phyloP scores from a whole-genome alignment of 73 alveolate genomes.

The Paramecium primaurelia region DNA sequence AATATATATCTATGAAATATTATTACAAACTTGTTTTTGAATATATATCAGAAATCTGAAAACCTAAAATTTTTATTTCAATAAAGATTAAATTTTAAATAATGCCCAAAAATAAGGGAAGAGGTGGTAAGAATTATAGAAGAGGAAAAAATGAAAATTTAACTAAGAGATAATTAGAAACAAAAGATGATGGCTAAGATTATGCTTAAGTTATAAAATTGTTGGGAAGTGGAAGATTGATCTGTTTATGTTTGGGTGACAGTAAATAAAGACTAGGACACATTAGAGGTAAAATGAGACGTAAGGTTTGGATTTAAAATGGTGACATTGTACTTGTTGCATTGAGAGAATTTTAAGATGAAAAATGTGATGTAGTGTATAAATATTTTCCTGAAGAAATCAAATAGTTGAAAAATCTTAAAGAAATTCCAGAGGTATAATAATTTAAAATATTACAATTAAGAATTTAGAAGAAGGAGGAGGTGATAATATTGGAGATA shows the following conservation, averaged over 20 bases:
- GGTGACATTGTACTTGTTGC: constrained; percentile 94
- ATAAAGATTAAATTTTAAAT: not conserved
- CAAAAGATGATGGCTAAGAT: constrained; percentile 97
- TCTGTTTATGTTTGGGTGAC: constrained; percentile 87
- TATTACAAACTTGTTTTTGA: too few relatives aligned
- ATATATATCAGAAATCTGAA: too few relatives aligned
- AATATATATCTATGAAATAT: too few relatives aligned
- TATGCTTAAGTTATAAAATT: constrained; percentile 88
- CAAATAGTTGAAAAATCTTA: constrained; percentile 83
- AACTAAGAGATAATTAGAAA: constrained; percentile 80
- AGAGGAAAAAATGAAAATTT: constrained; percentile 90
- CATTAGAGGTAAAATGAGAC: constrained; percentile 92
- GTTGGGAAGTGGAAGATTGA: constrained; percentile 96
- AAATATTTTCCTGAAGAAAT: constrained; percentile 94
- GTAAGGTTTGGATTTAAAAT: constrained; percentile 92
- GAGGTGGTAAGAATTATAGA: constrained; percentile 98
- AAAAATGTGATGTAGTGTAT: constrained; percentile 92
- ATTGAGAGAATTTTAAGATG: constrained; percentile 92
- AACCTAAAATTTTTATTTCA: too few relatives aligned
- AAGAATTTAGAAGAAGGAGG: not conserved
- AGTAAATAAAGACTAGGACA: constrained; percentile 92
- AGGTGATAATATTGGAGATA: not conserved
- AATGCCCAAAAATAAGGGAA: constrained; percentile 91
- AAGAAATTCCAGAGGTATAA: constrained; percentile 87
- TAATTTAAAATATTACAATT: not conserved